These are phyloP conservation scores for Gaeumannomyces tritici DNA, from an alignment of 2,329 filamentous ascomycete genomes.

Conservation along the genomic window DNA sequence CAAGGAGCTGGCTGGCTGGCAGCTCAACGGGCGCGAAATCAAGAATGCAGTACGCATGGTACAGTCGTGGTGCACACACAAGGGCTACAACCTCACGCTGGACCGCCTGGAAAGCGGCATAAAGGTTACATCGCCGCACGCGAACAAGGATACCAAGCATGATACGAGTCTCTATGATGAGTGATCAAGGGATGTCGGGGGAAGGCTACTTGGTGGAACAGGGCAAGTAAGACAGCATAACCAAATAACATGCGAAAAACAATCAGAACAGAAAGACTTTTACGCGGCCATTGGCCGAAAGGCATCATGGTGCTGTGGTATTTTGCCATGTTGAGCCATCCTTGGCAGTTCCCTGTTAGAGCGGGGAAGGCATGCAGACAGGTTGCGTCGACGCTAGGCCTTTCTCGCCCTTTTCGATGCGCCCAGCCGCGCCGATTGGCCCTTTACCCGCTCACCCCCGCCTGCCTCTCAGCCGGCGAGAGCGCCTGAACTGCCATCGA, in stretches of 20 bases:
- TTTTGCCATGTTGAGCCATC: not conserved
- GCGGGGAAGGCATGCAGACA: not conserved
- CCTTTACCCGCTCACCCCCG: no score
- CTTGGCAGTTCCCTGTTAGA: not conserved
- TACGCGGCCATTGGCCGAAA: no score
- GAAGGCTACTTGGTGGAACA: not conserved
- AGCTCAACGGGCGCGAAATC: conserved; percentile 35
- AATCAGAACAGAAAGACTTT: not conserved
- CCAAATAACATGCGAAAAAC: not conserved
- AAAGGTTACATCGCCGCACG: conserved; percentile 32
- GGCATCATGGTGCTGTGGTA: not conserved
- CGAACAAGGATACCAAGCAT: conserved; percentile 18
- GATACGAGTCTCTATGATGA: conserved; percentile 12
- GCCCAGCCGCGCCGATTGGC: no score
- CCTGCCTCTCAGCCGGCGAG: not conserved
- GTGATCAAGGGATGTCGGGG: not conserved
- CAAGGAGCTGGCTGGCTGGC: conserved; percentile 26
- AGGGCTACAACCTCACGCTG: conserved; percentile 30
- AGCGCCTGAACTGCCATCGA: not conserved
- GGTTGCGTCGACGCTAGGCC: not conserved
- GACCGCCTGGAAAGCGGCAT: conserved; percentile 33
- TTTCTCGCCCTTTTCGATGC: not conserved
- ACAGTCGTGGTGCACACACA: conserved; percentile 32
- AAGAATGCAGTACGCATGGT: conserved; percentile 38
- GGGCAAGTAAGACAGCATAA: not conserved